Base-by-base conservation (phyloP, 345 rosid genomes). In the Eutrema yunnanense region DNA sequence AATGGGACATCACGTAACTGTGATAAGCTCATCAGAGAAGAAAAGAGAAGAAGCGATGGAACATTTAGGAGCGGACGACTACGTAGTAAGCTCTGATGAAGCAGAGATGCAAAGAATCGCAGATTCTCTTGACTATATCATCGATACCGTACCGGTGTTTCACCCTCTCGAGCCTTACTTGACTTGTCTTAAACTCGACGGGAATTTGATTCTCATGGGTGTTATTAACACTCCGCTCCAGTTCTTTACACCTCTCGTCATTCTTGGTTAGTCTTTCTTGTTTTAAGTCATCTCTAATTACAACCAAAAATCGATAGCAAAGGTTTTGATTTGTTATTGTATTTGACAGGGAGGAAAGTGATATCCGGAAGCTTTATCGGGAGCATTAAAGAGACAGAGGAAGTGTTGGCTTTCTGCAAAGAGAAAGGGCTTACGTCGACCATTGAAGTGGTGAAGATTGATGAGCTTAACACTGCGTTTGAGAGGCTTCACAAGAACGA, bases 401-500 rank as follows among this genome's bases (percentile, higher is more conserved):
- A 87, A 76, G 53, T 86, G 67, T 67, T 82, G 33, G 83, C 76
- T 0, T 85, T 87, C 27, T 81, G 89, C 82, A 75, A 69, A 33
- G 84, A 85, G 40, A 89, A 86, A 73, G 87, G 84, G 0, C 68
- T 91, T 77, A 76, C 51, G 6, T 73, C 85, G 6, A 84, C 79
- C 57, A 84, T 87, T 6, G 96, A 89, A 62, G 76, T 80, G 14
- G 78, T 89, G 75, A 80, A 86, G 82, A 76, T 83, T 43, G 92
- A 85, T 43, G 83, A 81, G 22, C 74, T 83, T 44, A 84, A 81
- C 74, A 34, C 74, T 55, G 90, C 92, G 6, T 81, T 86, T 66
- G 84, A 86, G 73, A 82, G 89, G 76, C 84, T 85, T 68, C 85
- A 75, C 73, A 85, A 59, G 84, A 92, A 87, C 63, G 96, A 87